Evolutionary conservation across 495 filamentous ascomycete species (phyloP).

Genomic region (Penicillium lagena): DNA sequence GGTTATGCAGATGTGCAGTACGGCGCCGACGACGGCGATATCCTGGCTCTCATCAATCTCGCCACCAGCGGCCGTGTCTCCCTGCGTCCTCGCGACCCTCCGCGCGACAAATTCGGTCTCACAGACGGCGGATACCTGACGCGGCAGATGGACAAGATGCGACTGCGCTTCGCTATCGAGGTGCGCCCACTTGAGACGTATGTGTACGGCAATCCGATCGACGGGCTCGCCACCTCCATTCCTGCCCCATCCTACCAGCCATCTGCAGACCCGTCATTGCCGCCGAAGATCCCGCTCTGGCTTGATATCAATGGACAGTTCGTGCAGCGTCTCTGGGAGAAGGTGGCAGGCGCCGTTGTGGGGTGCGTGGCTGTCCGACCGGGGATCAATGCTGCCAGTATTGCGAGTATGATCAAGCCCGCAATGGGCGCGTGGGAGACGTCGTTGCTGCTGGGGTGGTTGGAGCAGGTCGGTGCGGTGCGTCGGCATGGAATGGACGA

Average conservation of each 20-base stretch:
- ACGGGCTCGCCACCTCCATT: conserved; percentile 7
- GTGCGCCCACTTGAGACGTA: conserved; percentile 51
- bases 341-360: conserved; percentile 51
- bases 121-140: conserved; percentile 66
- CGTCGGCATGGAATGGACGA: conserved; percentile 17
- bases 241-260: conserved; percentile 23
- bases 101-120: conserved; percentile 66
- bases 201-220: conserved; percentile 51
- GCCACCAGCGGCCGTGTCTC: conserved; percentile 51
- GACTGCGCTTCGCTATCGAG: conserved; percentile 56
- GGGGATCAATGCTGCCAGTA: conserved; percentile 43
- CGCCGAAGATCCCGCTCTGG: conserved; percentile 65
- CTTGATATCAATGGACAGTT: conserved; percentile 66
- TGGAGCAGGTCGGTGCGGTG: conserved; percentile 41
- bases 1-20: conserved; percentile 22
- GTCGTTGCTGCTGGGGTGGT: conserved; percentile 60
- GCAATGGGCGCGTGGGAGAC: conserved; percentile 64
- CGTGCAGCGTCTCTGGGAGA: conserved; percentile 57
- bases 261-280: neutral
- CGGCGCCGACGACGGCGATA: conserved; percentile 52
- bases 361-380: conserved; percentile 55
- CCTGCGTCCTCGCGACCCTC: conserved; percentile 50
- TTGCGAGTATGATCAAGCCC: conserved; percentile 51
- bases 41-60: conserved; percentile 65
- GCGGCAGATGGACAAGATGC: conserved; percentile 59